Evolutionary conservation across 106 monocot genomes (phyloP), one percentile per base, ranked within the genome.

Genomic region (Chionographis japonica): DNA sequence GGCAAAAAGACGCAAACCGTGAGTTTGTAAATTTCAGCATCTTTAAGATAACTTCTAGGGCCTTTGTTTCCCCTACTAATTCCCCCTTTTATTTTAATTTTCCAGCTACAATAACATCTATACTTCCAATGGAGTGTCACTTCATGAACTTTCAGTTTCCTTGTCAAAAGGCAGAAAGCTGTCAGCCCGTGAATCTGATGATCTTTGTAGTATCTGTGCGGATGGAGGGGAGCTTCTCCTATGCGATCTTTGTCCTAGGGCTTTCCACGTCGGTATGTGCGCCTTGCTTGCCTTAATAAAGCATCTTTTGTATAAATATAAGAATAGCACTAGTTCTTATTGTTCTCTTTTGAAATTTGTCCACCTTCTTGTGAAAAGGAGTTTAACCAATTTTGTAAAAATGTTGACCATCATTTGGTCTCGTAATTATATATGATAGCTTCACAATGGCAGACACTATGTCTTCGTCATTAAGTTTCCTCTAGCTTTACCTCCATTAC

Each of bases 241-340:
- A 3, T 83, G 83, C 75, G 83, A 83, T 71, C 14, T 75, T 11
- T 83, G 83, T 52, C 83, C 83, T 3, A 67, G 83, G 54, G 83
- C 78, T 62, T 83, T 75, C 59, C 83, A 83, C 61, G 50, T 54
- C 74, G 77, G 83, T 83, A 65, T 16, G 9, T 56, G 13, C 27
- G 13, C 27, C 27, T 67, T 37, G 6, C 51, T 51, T 51, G 51
- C 13, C 51, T 7, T 51, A 11, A 13, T 51, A 51, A 51, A 13
- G 13, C 12, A 51, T 11, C 13, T 11, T 51, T 11, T 51, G 8
- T 51, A 51, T 2, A 27, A 51, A 27, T 27, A 11, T 8, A 6
- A 13, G 9, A 9, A 11, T 2, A 11, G 51, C 13, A 9, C 13
- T 8, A 51, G 15, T 17, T 49, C 6, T 43, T 13, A 15, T 6